These are phyloP conservation scores for Hypoxylon sp. DNA, from an alignment of 2,329 filamentous ascomycete genomes.

Conservation along the genomic window DNA sequence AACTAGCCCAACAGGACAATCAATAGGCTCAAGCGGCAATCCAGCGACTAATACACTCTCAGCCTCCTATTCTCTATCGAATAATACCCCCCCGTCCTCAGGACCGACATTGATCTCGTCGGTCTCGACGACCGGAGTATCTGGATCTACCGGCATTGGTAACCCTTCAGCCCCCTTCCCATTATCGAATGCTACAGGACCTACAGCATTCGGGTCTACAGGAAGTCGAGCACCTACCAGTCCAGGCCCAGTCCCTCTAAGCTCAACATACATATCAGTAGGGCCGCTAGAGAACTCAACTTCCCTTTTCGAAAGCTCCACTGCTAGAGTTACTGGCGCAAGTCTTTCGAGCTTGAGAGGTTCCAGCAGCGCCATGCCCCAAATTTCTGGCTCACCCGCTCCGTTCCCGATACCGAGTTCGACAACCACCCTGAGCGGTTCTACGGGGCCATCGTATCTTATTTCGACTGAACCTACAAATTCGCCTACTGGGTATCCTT, in stretches of 20 bases:
- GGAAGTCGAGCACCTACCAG: slow-evolving; percentile 37
- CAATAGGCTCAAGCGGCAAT: slow-evolving; percentile 10
- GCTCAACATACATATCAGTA: slow-evolving; percentile 8
- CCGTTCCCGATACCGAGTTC: slow-evolving; percentile 48
- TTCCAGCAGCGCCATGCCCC: slow-evolving; percentile 17
- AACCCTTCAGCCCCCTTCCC: slow-evolving; percentile 32
- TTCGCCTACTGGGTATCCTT: slow-evolving; percentile 18
- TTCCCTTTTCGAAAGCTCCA: slow-evolving; percentile 12
- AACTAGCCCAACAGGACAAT: slow-evolving; percentile 19
- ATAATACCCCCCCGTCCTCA: slow-evolving; percentile 17
- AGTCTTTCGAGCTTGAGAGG: slow-evolving; percentile 19
- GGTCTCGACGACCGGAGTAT: slow-evolving; percentile 6
- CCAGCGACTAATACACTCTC: slow-evolving; percentile 11
- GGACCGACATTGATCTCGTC: slow-evolving; percentile 17
- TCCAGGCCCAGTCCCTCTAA: slow-evolving; percentile 35
- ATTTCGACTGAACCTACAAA: slow-evolving; percentile 21
- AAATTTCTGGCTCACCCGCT: slow-evolving; percentile 27
- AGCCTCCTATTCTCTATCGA: slow-evolving; percentile 22
- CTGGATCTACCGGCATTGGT: background rate
- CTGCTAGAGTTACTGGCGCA: slow-evolving; percentile 9
- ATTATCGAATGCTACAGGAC: slow-evolving; percentile 33
- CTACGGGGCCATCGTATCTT: slow-evolving; percentile 24
- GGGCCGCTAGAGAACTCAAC: slow-evolving; percentile 20
- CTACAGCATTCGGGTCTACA: slow-evolving; percentile 27
- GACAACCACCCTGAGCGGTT: slow-evolving; percentile 30